Evolutionary conservation across 306 rosid genomes (phyloP), one percentile per base, ranked within the genome.

Genomic region (Lupinus albus): DNA sequence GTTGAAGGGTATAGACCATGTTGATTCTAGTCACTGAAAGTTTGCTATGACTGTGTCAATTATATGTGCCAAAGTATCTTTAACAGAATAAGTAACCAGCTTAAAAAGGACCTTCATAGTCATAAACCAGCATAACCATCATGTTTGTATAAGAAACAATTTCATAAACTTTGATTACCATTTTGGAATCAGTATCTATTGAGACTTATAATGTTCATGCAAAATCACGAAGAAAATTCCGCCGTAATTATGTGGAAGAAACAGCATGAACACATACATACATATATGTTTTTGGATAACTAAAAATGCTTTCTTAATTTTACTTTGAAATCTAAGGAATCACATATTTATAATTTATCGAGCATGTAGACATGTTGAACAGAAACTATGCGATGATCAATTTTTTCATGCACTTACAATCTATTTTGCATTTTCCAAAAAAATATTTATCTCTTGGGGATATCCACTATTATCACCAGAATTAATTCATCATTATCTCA

Each of bases 1-100:
- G 18, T 61, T 80, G 64, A 17, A 69, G 64, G 47, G 53, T 2
- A 45, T 68, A 76, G 28, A 63, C 16, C 80, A 77, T 77, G 69
- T 4, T 47, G 11, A 7, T 14, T 42, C n/a, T 6, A 17, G 28
- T 18, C 15, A 11, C 28, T 28, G 57, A 11, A 65, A 65, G 12
- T 20, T 74, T 60, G 9, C 20, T 13, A 42, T 35, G 14, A 67
- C 36, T 36, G 18, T 38, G 33, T 51, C 46, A 69, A 68, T 13
- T 53, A 20, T 4, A 21, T 14, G 18, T 14, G 54, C 49, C 49
- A 28, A 68, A 68, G 13, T 55, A 68, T 18, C 55, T 42, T 44
- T 47, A 32, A 12, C 51, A 76, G 6, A 59, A 41, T 14, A 15
- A 48, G 54, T 16, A 70, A 58, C 47, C 25, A 58, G 50, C 28